phyloP scores from a whole-genome alignment of 768 basidiomycete species.

The Kwoniella europaea region DNA sequence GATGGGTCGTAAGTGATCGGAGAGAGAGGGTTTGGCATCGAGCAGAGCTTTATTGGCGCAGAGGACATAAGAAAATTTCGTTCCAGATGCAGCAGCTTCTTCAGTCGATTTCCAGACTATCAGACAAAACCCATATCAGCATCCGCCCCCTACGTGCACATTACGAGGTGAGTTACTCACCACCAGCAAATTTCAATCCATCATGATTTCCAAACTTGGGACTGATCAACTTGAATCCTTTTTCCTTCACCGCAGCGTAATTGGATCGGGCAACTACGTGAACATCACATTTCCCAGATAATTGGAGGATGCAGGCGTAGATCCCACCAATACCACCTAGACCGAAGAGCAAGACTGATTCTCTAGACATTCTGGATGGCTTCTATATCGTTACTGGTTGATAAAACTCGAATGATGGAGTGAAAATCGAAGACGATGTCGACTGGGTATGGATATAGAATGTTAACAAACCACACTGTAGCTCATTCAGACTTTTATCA shows the following conservation, averaged over 20 bases:
- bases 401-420: too few relatives aligned
- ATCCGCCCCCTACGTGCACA: background rate
- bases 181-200: constrained; percentile 48
- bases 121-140: background rate
- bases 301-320: constrained; percentile 52
- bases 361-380: constrained; percentile 30
- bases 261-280: constrained; percentile 54
- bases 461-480: too few relatives aligned
- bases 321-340: constrained; percentile 56
- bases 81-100: constrained; percentile 47
- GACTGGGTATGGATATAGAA: background rate
- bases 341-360: constrained; percentile 52
- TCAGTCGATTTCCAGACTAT: constrained; percentile 48
- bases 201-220: constrained; percentile 52
- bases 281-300: constrained; percentile 48
- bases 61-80: constrained; percentile 43
- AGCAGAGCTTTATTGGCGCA: constrained; percentile 56
- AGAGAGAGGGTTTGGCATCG: constrained; percentile 51
- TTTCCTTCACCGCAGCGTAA: constrained; percentile 44
- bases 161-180: constrained; percentile 28
- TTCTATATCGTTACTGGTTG: background rate
- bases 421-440: too few relatives aligned
- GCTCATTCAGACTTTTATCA: too few relatives aligned
- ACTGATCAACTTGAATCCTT: constrained; percentile 46
- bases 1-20: constrained; percentile 44